Conservation (phyloP, 192 early-diverging fungal genomes). For the Entophlyctis helioformis region DNA sequence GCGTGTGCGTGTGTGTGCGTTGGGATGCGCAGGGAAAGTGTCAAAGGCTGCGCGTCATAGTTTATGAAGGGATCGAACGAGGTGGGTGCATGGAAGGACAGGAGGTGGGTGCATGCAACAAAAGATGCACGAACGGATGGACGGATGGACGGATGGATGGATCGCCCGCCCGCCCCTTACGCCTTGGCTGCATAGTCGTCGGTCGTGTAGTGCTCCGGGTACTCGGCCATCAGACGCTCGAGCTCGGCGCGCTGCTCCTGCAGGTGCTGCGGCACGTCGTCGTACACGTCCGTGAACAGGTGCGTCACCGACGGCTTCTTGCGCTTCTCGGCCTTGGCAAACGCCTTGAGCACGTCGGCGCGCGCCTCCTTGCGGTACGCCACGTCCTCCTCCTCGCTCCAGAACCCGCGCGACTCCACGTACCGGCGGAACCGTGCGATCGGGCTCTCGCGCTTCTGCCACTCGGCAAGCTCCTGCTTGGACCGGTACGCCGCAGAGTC, state of each 20-base stretch:
- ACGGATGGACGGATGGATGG: no score
- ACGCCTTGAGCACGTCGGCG: conserved; percentile 65
- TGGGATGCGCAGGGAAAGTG: no score
- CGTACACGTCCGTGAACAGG: conserved; percentile 92
- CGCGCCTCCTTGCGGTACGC: conserved; percentile 47
- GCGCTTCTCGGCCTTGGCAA: conserved; percentile 71
- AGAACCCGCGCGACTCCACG: conserved; percentile 74
- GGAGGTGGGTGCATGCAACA: no score
- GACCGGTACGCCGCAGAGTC: conserved; percentile 93
- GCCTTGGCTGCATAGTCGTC: conserved; percentile 1
- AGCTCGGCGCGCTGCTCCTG: conserved; percentile 71
- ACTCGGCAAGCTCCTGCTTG: conserved; percentile 79
- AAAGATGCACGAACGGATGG: no score
- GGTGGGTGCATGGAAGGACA: no score
- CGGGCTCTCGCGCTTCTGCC: conserved; percentile 79
- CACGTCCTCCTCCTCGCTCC: conserved; percentile 62
- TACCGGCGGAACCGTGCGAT: conserved; percentile 82
- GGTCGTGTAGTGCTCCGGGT: conserved; percentile 67
- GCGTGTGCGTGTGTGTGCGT: no score
- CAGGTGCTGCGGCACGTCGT: conserved; percentile 65
- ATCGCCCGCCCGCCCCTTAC: no score
- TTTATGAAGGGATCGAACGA: no score
- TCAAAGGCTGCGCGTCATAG: no score
- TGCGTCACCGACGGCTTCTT: conserved; percentile 77
- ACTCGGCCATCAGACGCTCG: conserved; percentile 59